Evolutionary conservation across 768 basidiomycete species (phyloP), one percentile per base, ranked within the genome.

Genomic region (Phlebiopsis gigantea): DNA sequence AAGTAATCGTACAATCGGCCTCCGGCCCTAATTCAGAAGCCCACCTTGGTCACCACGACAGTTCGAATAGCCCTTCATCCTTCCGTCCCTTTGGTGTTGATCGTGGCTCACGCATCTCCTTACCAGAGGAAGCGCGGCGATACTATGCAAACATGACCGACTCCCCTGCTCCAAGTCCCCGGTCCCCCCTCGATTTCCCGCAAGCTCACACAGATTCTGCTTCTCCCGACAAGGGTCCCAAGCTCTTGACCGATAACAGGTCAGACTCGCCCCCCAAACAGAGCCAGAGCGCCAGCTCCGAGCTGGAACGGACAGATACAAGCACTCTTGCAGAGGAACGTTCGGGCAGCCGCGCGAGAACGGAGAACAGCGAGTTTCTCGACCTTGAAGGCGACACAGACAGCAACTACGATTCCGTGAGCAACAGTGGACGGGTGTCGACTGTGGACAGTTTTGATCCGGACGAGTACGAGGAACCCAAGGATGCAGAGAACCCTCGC

Each of bases 41-140:
- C 8, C 12, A 28, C 46, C 56, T 62, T 15, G 34, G 34, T 9
- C 53, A 47, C 29, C 57, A 60, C 67, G 56, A 46, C 68, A 62
- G 34, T 67, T 62, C 42, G 75, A 65, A 59, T 59, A 61, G 4
- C 56, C 43, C 12, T 31, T 57, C 48, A 15, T 58, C 52, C 10
- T 60, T 22, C 25, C 67, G 51, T 65, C 66, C 75, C 17, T 79
- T 81, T 39, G 34, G 12, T 17, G 34, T 17, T 17, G 34, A 39
- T n/a, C 79, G 85, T 54, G 85, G 85, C 50, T 90, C 87, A 8
- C 78, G 79, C 22, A 80, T 86, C 49, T 82, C 85, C 30, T 75
- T 90, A 34, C 87, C 90, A 1, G 88, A 90, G 54, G 90, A 92
- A 67, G 85, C 89, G 15, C 81, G 76, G 60, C 82, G 79, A 47